Evolutionary conservation across 2,329 filamentous ascomycete genomes (phyloP), one percentile per base, ranked within the genome.

Genomic region (Thielaviopsis cerberus): DNA sequence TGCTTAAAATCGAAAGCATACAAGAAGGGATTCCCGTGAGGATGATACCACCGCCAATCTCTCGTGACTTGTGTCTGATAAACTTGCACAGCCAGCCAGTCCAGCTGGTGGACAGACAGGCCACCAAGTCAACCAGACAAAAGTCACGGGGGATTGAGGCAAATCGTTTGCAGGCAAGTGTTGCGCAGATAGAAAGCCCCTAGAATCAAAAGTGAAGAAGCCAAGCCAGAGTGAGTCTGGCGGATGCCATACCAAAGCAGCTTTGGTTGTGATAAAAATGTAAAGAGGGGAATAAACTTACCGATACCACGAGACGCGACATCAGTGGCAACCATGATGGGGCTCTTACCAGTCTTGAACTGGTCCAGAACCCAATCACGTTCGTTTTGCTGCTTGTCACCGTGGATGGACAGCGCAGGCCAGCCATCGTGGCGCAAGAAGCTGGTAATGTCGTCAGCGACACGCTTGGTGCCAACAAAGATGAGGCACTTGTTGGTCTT

Each of bases 231-330:
- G 20, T 48, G 65, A 67, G 65, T 75, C 79, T 78, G 76, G 76
- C 76, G 74, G 73, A 76, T 76, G 77, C 74, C 71, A 70, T 50
- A 57, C 59, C 53, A 57, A 37, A 24, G 50, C 51, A 41, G n/a
- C 34, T n/a, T 59, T 52, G 56, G 34, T 51, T 23, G 53, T 61
- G 64, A 65, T 67, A 66, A 63, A 62, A 64, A 67, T 67, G 68
- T 24, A 8, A 67, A 66, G 69, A 68, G 72, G 71, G 69, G 74
- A 73, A 71, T 74, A 75, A 86, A 91, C 89, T 94, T 94, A 96
- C 92, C 92, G 76, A 98, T 96, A 88, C 92, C 92, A 90, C 92
- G 92, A 70, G 92, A 97, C 76, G 92, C 92, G 75, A 98, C 92
- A 70, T 97, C 92, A 65, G 92, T 98, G 76, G 92, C 92, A 76